phyloP scores from a whole-genome alignment of 202 grass and related monocot genomes.

The Cymbopogon flexuosus region DNA sequence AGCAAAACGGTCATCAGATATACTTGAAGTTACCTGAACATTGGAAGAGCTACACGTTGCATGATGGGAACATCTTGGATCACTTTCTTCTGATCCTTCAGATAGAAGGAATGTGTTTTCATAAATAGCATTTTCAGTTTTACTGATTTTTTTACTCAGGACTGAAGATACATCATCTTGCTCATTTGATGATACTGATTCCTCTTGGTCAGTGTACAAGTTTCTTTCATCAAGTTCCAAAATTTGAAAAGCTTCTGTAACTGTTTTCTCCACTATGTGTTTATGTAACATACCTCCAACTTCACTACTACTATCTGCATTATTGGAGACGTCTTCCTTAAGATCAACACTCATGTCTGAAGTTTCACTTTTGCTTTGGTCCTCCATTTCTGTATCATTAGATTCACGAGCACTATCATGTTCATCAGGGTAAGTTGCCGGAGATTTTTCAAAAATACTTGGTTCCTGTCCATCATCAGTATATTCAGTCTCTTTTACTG shows the following conservation, averaged over 20 bases:
- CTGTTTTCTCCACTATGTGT: slow-evolving; percentile 21
- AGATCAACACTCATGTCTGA: slow-evolving; percentile 32
- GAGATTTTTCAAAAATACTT: slow-evolving; percentile 34
- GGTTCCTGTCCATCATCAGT: slow-evolving; percentile 35
- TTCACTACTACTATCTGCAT: slow-evolving; percentile 30
- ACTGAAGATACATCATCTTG: slow-evolving; percentile 25
- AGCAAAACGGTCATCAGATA: slow-evolving; percentile 39
- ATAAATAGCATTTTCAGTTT: slow-evolving; percentile 29
- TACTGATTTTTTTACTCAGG: slow-evolving; percentile 33
- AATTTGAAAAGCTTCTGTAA: slow-evolving; percentile 30
- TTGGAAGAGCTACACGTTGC: slow-evolving; percentile 30
- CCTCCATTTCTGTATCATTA: slow-evolving; percentile 34
- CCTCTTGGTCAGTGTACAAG: slow-evolving; percentile 32
- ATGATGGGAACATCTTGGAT: slow-evolving; percentile 22
- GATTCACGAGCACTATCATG: slow-evolving; percentile 32
- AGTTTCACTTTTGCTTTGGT: slow-evolving; percentile 35
- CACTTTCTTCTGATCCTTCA: slow-evolving; percentile 34
- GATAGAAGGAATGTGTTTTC: slow-evolving; percentile 39
- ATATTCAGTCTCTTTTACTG: slow-evolving; percentile 31
- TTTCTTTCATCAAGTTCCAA: slow-evolving; percentile 22
- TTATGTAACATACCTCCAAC: slow-evolving; percentile 25
- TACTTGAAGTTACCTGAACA: slow-evolving; percentile 29
- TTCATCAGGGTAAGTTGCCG: slow-evolving; percentile 17
- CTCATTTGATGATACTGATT: slow-evolving; percentile 20
- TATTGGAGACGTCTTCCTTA: slow-evolving; percentile 24